These are phyloP conservation scores for Podosphaera leucotricha DNA, from an alignment of 2,329 filamentous ascomycete genomes.

Conservation along the genomic window DNA sequence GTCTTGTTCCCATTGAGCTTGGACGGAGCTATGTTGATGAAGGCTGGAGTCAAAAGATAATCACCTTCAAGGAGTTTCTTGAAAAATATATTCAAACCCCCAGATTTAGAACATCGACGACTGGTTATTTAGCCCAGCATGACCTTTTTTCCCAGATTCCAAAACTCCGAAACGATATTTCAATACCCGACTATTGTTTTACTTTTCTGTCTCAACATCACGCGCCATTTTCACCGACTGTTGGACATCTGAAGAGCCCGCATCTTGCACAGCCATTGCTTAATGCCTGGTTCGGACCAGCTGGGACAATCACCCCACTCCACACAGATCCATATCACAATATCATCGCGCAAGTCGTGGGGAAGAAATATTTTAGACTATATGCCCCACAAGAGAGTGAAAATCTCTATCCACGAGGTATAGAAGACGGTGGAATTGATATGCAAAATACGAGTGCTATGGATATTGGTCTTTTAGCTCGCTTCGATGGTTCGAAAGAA, in stretches of 20 bases:
- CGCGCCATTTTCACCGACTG: conserved; percentile 21
- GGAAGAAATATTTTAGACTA: conserved; percentile 73
- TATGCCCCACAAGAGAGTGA: conserved; percentile 44
- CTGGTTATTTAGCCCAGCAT: conserved; percentile 79
- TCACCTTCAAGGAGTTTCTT: conserved; percentile 53
- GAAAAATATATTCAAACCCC: conserved; percentile 11
- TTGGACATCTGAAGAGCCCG: conserved; percentile 18
- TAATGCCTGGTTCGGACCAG: conserved; percentile 85
- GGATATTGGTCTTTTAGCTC: conserved; percentile 50
- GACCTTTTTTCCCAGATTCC: conserved; percentile 70
- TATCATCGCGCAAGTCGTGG: conserved; percentile 70
- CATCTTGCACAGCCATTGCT: conserved; percentile 37
- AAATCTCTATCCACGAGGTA: conserved; percentile 34
- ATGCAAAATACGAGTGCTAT: conserved; percentile 79
- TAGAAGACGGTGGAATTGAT: conserved; percentile 45
- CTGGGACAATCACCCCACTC: conserved; percentile 69
- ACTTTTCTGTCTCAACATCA: conserved; percentile 35
- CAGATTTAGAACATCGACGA: conserved; percentile 12
- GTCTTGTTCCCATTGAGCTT: conserved; percentile 68
- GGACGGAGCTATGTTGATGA: conserved; percentile 73
- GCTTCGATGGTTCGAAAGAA: conserved; percentile 23
- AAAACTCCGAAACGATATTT: conserved; percentile 48
- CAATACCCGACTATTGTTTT: conserved; percentile 68
- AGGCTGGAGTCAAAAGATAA: conserved; percentile 62
- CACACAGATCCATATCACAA: conserved; percentile 94